These are phyloP conservation scores for Yarrowia hollandica DNA, from an alignment of 805 yeast species.

Conservation along the genomic window DNA sequence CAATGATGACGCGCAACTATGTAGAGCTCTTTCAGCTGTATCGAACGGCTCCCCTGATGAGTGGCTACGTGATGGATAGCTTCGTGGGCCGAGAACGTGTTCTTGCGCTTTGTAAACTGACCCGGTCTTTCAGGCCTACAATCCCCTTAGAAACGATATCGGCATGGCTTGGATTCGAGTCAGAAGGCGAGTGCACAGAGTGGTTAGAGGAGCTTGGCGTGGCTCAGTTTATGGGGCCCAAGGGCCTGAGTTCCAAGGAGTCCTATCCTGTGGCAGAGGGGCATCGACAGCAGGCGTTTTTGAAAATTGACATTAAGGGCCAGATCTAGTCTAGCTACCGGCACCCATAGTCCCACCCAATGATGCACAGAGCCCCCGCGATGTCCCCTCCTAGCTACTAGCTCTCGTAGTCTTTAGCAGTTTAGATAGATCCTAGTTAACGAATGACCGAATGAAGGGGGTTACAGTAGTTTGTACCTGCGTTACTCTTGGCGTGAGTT, in stretches of 20 bases:
- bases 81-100: conserved; percentile 61
- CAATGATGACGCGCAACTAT: conserved; percentile 49
- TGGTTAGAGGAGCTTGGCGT: conserved; percentile 51
- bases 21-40: conserved; percentile 52
- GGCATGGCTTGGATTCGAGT: conserved; percentile 43
- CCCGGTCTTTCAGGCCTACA: conserved; percentile 51
- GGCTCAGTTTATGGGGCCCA: conserved; percentile 36
- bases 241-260: conserved; percentile 33
- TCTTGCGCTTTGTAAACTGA: conserved; percentile 54
- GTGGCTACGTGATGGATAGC: conserved; percentile 51
- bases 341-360: no score
- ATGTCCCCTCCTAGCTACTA: background rate
- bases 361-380: no score
- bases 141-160: conserved; percentile 36
- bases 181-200: conserved; percentile 43
- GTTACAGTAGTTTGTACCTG: background rate
- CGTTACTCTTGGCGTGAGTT: background rate
- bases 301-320: conserved; percentile 85
- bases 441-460: background rate
- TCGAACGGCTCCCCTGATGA: conserved; percentile 45
- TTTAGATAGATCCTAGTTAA: background rate
- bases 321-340: no score
- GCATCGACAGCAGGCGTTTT: conserved; percentile 46
- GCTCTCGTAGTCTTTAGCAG: conserved; percentile 6
- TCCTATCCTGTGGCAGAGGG: conserved; percentile 42